phyloP scores from a whole-genome alignment of 73 alveolate genomes.

The Diophrys appendiculata region DNA sequence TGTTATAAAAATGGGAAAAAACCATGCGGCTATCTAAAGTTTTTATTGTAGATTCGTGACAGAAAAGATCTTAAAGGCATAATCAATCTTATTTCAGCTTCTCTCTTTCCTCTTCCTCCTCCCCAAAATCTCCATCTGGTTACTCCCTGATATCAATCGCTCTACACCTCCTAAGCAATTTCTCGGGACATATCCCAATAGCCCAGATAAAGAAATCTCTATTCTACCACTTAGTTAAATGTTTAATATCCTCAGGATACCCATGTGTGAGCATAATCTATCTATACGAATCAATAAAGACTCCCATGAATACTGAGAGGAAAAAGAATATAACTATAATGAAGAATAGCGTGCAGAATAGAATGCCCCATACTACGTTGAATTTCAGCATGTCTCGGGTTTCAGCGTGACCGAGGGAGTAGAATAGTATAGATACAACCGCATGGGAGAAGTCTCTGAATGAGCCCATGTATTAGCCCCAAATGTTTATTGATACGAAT shows the following conservation, averaged over 20 bases:
- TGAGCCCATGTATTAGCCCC: background rate
- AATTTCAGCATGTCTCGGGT: background rate
- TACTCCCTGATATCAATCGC: background rate
- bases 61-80: too few relatives aligned
- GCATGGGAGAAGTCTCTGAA: slow-evolving; percentile 12
- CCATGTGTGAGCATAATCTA: background rate
- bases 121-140: background rate
- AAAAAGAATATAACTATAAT: background rate
- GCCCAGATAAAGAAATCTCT: slow-evolving; percentile 6
- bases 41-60: too few relatives aligned
- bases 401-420: slow-evolving; percentile 3
- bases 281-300: background rate
- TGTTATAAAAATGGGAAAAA: too few relatives aligned
- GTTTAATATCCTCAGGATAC: background rate
- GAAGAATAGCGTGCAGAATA: background rate
- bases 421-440: slow-evolving; percentile 12
- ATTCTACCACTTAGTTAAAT: background rate
- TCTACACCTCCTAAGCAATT: background rate
- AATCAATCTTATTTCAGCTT: too few relatives aligned
- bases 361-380: background rate
- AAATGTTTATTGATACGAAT: background rate
- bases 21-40: too few relatives aligned
- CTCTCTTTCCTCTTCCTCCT: background rate
- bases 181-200: slow-evolving; percentile 1
- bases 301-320: background rate